Evolutionary conservation across 768 basidiomycete species (phyloP).

Genomic region (Naganishia kalamii): DNA sequence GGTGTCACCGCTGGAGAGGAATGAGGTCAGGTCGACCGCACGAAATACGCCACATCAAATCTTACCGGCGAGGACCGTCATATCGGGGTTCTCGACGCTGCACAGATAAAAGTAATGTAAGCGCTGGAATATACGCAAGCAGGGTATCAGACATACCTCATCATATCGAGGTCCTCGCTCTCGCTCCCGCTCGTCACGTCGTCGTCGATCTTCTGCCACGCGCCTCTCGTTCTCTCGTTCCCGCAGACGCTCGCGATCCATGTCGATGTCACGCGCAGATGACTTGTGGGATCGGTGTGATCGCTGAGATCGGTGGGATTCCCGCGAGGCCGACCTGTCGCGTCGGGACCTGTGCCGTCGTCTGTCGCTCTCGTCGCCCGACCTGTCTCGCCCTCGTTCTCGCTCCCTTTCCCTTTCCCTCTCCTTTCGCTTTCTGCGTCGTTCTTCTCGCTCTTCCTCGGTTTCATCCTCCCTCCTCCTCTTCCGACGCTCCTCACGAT

Average conservation of each 20-base stretch:
- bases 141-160: conserved; percentile 22
- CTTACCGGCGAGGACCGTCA: conserved; percentile 9
- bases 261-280: conserved; percentile 15
- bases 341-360: conserved; percentile 49
- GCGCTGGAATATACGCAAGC: not conserved
- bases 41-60: no score
- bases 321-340: conserved; percentile 47
- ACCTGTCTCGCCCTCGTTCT: conserved; percentile 39
- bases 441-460: conserved; percentile 30
- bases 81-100: conserved; percentile 13
- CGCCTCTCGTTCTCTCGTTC: conserved; percentile 13
- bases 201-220: conserved; percentile 11
- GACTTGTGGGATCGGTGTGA: conserved; percentile 21
- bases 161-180: conserved; percentile 19
- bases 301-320: conserved; percentile 40
- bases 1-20: conserved; percentile 13
- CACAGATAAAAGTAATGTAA: not conserved
- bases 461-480: conserved; percentile 28
- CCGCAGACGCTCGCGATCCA: conserved; percentile 18
- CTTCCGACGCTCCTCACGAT: conserved; percentile 33
- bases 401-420: conserved; percentile 47
- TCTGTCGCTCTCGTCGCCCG: conserved; percentile 31
- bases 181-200: conserved; percentile 20
- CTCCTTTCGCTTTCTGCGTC: conserved; percentile 28
- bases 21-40: not conserved